Conservation (phyloP, 1,284 basidiomycete species). For the Vanrija pseudolonga region DNA sequence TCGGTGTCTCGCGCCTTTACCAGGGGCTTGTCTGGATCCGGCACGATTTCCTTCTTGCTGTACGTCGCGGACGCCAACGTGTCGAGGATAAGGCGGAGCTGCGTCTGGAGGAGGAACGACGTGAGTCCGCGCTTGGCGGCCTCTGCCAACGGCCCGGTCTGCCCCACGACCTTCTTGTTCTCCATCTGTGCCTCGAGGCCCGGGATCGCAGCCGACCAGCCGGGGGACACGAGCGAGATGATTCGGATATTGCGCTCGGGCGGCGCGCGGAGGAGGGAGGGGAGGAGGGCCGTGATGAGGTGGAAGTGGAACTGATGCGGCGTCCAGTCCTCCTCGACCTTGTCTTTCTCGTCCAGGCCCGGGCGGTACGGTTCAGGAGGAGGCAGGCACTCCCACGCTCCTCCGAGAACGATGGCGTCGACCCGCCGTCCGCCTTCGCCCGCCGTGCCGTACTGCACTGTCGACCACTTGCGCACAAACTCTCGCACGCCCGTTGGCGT, state of each 20-base stretch:
- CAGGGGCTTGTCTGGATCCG: constrained; percentile 11
- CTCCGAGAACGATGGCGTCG: constrained; percentile 45
- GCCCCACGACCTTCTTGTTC: not conserved
- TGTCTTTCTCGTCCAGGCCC: not conserved
- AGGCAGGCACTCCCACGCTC: constrained; percentile 36
- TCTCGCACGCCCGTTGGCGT: constrained; percentile 35
- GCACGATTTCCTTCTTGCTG: constrained; percentile 15
- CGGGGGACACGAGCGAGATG: constrained; percentile 73
- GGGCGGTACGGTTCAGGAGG: not conserved
- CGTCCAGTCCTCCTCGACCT: constrained; percentile 29
- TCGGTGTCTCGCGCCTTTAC: constrained; percentile 30
- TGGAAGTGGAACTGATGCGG: constrained; percentile 57
- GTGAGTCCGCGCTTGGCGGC: constrained; percentile 33
- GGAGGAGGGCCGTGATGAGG: constrained; percentile 69
- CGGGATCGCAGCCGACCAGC: constrained; percentile 69
- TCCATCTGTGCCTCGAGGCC: constrained; percentile 43
- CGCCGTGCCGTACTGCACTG: constrained; percentile 31
- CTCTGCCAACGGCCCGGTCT: not conserved
- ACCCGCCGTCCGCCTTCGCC: constrained; percentile 44
- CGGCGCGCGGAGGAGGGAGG: constrained; percentile 70
- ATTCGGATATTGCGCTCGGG: constrained; percentile 78
- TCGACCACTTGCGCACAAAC: constrained; percentile 43
- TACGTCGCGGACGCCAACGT: constrained; percentile 36
- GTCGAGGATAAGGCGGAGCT: constrained; percentile 43
- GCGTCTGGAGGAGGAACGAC: constrained; percentile 34